Percentiles rank a stretch among this genome's conserved stretches.
These are phyloP conservation scores for Boletales sp. DNA, from an alignment of 768 basidiomycete genomes.

Conservation along the genomic window DNA sequence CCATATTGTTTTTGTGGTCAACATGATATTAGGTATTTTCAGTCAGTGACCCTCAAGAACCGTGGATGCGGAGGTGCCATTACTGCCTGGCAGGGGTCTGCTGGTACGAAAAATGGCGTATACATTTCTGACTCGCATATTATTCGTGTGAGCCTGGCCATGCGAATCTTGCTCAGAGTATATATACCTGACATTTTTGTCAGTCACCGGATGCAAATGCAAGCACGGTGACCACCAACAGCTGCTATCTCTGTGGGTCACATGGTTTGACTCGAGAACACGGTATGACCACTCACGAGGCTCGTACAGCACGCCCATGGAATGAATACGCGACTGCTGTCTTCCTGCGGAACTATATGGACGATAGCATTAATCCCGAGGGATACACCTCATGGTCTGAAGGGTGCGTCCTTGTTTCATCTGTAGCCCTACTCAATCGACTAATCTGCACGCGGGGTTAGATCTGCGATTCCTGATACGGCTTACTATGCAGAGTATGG, in stretches of 20 bases:
- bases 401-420: constrained; percentile 7
- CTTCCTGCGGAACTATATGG: constrained; percentile 55
- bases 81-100: constrained; percentile 59
- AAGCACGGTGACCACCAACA: constrained; percentile 39
- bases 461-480: constrained; percentile 50
- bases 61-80: constrained; percentile 65
- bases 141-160: constrained; percentile 39
- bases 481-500: constrained; percentile 57
- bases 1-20: background rate
- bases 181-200: background rate
- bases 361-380: constrained; percentile 46
- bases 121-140: constrained; percentile 54
- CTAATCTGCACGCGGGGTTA: constrained; percentile 27
- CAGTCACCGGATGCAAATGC: constrained; percentile 60
- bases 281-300: too few relatives aligned
- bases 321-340: constrained; percentile 55
- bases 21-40: constrained; percentile 47
- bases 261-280: too few relatives aligned
- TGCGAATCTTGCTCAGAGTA: too few relatives aligned
- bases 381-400: constrained; percentile 47
- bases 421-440: background rate
- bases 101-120: constrained; percentile 41
- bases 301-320: constrained; percentile 48
- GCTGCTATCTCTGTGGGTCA: constrained; percentile 48
- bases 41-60: constrained; percentile 55